Evolutionary conservation across 176 grass and related monocot genomes (phyloP).

Genomic region (Typha latifolia): DNA sequence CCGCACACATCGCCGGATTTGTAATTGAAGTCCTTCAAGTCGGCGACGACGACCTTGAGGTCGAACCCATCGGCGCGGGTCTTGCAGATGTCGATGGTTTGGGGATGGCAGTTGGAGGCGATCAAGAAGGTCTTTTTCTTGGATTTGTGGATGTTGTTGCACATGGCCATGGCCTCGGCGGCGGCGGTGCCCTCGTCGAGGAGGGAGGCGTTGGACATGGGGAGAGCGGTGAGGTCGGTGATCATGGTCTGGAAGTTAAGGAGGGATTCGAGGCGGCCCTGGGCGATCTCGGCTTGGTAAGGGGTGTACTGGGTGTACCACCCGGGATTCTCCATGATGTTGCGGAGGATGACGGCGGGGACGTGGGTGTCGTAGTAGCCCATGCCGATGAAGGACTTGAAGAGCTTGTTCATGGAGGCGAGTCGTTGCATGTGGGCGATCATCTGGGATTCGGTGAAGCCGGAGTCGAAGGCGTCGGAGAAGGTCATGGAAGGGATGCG

Average conservation of each 20-base stretch:
- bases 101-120: constrained; percentile 89
- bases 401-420: constrained; percentile 64
- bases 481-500: constrained; percentile 24
- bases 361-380: constrained; percentile 91
- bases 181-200: constrained; percentile 98
- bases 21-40: constrained; percentile 79
- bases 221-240: constrained; percentile 81
- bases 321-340: constrained; percentile 98
- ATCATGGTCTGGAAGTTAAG: constrained; percentile 97
- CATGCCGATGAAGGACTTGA: constrained; percentile 98
- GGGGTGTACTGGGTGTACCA: constrained; percentile 99
- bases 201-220: constrained; percentile 98
- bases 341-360: constrained; percentile 68
- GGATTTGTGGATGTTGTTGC: constrained; percentile 60
- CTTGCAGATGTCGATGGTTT: constrained; percentile 86
- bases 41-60: constrained; percentile 61
- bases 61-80: constrained; percentile 75
- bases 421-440: constrained; percentile 70
- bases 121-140: constrained; percentile 93
- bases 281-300: constrained; percentile 99
- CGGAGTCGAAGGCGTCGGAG: constrained; percentile 48
- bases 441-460: constrained; percentile 89
- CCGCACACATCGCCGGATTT: constrained; percentile 77
- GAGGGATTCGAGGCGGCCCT: constrained; percentile 92
- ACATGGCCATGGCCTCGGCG: constrained; percentile 99